Conservation (phyloP, 129 eudicot species). For the Sambucus nigra region DNA sequence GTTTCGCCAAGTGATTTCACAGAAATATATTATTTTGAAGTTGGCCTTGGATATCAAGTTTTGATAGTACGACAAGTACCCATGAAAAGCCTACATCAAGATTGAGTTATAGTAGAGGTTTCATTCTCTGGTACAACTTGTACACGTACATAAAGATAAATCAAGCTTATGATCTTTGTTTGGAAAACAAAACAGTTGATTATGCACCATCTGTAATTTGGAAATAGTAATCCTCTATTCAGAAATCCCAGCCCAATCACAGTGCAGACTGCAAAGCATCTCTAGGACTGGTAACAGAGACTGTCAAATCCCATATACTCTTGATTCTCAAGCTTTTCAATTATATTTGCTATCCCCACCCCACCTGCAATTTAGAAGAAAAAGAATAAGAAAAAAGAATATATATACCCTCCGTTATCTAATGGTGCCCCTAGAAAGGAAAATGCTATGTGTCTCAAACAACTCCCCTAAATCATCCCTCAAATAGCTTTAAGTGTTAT, state of each 20-base stretch:
- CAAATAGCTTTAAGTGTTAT: too few relatives aligned
- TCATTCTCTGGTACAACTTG: background rate
- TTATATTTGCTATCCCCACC: constrained; percentile 20
- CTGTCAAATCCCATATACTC: constrained; percentile 32
- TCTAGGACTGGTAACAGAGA: constrained; percentile 15
- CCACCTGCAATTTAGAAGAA: constrained; percentile 17
- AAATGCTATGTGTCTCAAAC: too few relatives aligned
- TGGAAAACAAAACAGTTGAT: background rate
- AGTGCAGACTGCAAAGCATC: background rate
- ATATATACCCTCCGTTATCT: too few relatives aligned
- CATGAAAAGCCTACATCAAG: background rate
- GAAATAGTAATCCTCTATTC: background rate
- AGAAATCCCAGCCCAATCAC: background rate
- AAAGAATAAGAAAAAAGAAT: background rate
- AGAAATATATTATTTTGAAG: background rate
- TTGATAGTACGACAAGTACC: background rate
- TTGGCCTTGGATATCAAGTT: background rate
- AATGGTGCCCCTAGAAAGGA: too few relatives aligned
- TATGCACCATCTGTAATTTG: background rate
- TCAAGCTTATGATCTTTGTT: background rate
- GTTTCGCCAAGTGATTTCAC: background rate
- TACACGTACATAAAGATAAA: background rate
- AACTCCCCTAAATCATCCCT: too few relatives aligned
- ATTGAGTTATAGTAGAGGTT: background rate
- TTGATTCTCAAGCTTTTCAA: constrained; percentile 17